Percentiles rank a stretch among this genome's conserved stretches.
phyloP scores from a whole-genome alignment of 352 stramenopile species.

The Phytophthora cactorum region DNA sequence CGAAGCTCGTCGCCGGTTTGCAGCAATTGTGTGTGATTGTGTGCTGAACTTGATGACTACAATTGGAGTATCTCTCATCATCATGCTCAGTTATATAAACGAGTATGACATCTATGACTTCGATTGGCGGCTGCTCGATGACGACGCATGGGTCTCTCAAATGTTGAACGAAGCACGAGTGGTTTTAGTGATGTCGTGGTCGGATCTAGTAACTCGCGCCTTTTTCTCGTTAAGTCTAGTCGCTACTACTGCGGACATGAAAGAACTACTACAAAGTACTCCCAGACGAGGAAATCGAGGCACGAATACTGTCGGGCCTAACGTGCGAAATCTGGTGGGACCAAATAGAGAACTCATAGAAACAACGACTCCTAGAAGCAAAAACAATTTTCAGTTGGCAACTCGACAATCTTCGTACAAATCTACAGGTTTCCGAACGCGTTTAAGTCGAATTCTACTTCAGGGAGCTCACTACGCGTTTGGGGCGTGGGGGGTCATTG shows the following conservation, averaged over 20 bases:
- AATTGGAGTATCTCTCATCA: constrained; percentile 27
- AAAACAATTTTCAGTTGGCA: neutral
- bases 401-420: neutral
- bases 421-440: neutral
- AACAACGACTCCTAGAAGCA: neutral
- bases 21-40: constrained; percentile 27
- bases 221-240: constrained; percentile 13
- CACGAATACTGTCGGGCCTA: neutral
- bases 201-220: constrained; percentile 14
- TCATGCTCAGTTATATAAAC: constrained; percentile 23
- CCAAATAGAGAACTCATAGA: neutral
- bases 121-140: constrained; percentile 1
- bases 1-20: constrained; percentile 26
- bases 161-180: constrained; percentile 36
- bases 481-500: constrained; percentile 20
- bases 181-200: constrained; percentile 31
- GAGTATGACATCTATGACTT: constrained; percentile 12
- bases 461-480: constrained; percentile 7
- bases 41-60: constrained; percentile 34
- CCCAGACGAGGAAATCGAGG: neutral
- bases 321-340: neutral
- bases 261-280: constrained; percentile 18
- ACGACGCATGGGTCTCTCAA: constrained; percentile 21
- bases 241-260: constrained; percentile 27
- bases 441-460: constrained; percentile 1